These are phyloP conservation scores for Paracorniculantispora psalliotae DNA, from an alignment of 2,329 filamentous ascomycete genomes.

Conservation along the genomic window DNA sequence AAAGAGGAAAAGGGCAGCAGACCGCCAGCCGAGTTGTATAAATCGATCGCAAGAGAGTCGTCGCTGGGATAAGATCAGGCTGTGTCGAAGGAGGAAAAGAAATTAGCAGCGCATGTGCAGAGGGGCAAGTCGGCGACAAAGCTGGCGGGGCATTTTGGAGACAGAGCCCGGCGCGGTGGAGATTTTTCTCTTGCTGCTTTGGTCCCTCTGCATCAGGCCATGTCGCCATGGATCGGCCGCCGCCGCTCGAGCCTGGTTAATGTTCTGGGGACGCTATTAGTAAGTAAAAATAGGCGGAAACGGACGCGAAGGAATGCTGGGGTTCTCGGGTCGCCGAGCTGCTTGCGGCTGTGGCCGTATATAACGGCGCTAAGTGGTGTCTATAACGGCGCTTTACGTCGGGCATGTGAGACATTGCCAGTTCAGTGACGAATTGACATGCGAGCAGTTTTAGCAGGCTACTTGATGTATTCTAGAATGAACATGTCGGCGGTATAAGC, in stretches of 20 bases:
- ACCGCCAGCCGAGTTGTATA: too few relatives aligned
- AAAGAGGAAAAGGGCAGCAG: neutral
- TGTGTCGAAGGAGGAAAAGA: neutral
- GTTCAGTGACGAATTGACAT: neutral
- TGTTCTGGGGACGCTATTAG: neutral
- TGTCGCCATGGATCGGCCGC: neutral
- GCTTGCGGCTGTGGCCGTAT: neutral
- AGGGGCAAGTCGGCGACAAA: slow-evolving; percentile 3
- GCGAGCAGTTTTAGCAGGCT: neutral
- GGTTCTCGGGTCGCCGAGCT: neutral
- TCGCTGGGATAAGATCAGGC: neutral
- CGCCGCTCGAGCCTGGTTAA: neutral
- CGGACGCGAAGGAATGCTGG: too few relatives aligned
- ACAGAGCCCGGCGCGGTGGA: neutral
- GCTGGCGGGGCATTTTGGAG: slow-evolving; percentile 8
- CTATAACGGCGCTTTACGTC: neutral
- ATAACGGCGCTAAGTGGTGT: neutral
- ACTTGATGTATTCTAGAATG: too few relatives aligned
- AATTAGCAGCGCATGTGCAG: neutral
- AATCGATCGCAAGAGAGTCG: neutral
- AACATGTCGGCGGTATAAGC: too few relatives aligned
- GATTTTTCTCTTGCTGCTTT: neutral
- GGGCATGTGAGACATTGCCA: neutral
- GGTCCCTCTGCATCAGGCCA: neutral
- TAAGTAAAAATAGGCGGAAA: neutral